Evolutionary conservation across 2,329 filamentous ascomycete genomes (phyloP).

Genomic region (Paraphoma sp.): DNA sequence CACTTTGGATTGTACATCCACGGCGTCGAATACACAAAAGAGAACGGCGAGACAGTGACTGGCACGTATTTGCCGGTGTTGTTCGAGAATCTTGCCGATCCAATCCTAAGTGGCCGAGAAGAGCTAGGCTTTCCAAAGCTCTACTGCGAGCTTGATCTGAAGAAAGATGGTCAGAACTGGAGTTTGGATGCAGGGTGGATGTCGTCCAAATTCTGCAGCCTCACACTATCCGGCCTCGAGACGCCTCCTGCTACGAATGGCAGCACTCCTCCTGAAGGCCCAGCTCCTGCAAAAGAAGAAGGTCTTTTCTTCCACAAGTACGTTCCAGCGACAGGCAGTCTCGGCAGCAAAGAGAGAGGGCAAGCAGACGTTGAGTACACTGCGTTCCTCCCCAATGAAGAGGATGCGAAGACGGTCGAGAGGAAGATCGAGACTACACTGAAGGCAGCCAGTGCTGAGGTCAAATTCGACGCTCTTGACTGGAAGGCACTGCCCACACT

Average conservation of each 20-base stretch:
- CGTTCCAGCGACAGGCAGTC: constrained; percentile 60
- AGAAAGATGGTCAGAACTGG: constrained; percentile 46
- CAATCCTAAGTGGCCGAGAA: constrained; percentile 65
- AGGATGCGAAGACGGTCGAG: constrained; percentile 39
- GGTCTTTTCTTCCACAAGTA: constrained; percentile 65
- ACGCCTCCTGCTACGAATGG: constrained; percentile 15
- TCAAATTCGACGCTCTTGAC: constrained; percentile 59
- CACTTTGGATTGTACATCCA: constrained; percentile 68
- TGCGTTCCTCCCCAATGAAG: constrained; percentile 47
- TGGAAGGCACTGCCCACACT: constrained; percentile 66
- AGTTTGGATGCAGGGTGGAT: constrained; percentile 50
- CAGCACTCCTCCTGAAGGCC: constrained; percentile 1
- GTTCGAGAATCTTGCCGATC: constrained; percentile 65
- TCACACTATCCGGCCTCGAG: constrained; percentile 34
- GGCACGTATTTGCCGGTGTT: constrained; percentile 65
- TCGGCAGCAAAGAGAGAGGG: constrained; percentile 50
- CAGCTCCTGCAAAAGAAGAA: constrained; percentile 43
- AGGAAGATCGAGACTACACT: constrained; percentile 45
- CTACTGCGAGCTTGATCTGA: constrained; percentile 59
- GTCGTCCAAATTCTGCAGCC: constrained; percentile 39
- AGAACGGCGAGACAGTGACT: constrained; percentile 54
- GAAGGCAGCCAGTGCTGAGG: constrained; percentile 50
- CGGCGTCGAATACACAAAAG: constrained; percentile 63
- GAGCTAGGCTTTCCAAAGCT: constrained; percentile 69
- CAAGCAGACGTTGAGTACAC: constrained; percentile 63